Percentiles rank a stretch among this genome's conserved stretches.
These are phyloP conservation scores for Taphrina sp. DNA, from an alignment of 1,139 yeast species.

Conservation along the genomic window DNA sequence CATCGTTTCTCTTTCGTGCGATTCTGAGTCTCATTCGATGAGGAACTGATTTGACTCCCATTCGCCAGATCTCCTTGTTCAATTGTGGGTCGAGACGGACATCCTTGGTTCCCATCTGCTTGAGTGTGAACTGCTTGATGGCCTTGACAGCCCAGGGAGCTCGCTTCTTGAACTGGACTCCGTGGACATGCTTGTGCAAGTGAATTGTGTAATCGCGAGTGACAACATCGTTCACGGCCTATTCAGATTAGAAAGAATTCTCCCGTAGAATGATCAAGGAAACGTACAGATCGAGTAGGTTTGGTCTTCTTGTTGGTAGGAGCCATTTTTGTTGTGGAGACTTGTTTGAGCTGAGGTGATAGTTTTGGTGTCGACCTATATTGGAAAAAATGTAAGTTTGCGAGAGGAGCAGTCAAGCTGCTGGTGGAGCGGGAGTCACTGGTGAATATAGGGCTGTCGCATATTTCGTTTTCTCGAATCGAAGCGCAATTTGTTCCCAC, in stretches of 20 bases:
- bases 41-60: constrained; percentile 99
- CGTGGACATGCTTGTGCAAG: constrained; percentile 46
- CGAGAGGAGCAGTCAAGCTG: background rate
- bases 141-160: constrained; percentile 99
- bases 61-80: constrained; percentile 98
- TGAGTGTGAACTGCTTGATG: constrained; percentile 96
- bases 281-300: constrained; percentile 21
- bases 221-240: constrained; percentile 98
- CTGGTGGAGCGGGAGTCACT: background rate
- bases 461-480: too few relatives aligned
- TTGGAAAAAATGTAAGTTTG: background rate
- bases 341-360: background rate
- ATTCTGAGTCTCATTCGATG: constrained; percentile 98
- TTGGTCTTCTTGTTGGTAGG: constrained; percentile 56
- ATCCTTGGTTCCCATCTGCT: constrained; percentile 97
- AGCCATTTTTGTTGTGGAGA: constrained; percentile 43
- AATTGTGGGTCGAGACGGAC: constrained; percentile 98
- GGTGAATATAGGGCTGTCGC: background rate
- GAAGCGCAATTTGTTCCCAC: too few relatives aligned
- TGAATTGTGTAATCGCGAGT: constrained; percentile 99
- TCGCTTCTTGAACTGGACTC: constrained; percentile 99
- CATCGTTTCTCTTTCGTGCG: constrained; percentile 99
- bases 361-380: background rate
- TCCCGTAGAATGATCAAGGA: background rate
- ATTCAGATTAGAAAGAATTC: background rate